phyloP scores from a whole-genome alignment of 345 rosid species.

The Linum usitatissimum region DNA sequence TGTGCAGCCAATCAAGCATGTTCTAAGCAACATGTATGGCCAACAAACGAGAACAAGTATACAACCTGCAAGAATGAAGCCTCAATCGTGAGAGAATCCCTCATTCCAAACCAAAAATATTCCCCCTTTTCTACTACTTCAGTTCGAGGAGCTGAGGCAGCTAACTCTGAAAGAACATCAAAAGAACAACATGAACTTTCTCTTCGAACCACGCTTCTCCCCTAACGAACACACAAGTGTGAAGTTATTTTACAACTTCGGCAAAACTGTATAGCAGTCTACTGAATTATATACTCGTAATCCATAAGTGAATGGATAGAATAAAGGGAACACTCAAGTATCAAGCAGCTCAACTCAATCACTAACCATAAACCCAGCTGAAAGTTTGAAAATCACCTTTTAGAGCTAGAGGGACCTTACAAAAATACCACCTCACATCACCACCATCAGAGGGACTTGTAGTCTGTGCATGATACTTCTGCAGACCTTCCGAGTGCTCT shows the following conservation, averaged over 20 bases:
- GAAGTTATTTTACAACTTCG: not conserved
- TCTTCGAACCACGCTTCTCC: not conserved
- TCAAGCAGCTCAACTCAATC: no score
- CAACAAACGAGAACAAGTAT: slow-evolving; percentile 1
- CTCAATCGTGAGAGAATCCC: slow-evolving; percentile 97
- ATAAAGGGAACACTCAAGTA: no score
- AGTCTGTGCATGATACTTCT: slow-evolving; percentile 78
- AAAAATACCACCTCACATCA: slow-evolving; percentile 92
- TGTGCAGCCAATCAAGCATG: not conserved
- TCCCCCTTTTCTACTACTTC: slow-evolving; percentile 86
- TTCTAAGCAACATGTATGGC: not conserved
- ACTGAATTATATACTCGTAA: no score
- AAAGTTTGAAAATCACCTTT: slow-evolving; percentile 41
- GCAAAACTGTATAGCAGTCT: no score
- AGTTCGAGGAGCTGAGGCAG: slow-evolving; percentile 74
- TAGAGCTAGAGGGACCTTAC: slow-evolving; percentile 64
- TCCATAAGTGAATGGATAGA: no score
- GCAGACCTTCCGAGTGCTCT: slow-evolving; percentile 64
- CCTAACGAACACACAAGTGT: not conserved
- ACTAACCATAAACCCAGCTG: not conserved
- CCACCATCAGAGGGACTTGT: slow-evolving; percentile 79
- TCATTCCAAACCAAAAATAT: slow-evolving; percentile 85
- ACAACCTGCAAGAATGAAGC: slow-evolving; percentile 88
- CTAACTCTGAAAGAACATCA: slow-evolving; percentile 46
- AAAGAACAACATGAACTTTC: slow-evolving; percentile 8